Base-by-base conservation (phyloP, 495 filamentous ascomycete species). In the Jackrogersella multiformis region DNA sequence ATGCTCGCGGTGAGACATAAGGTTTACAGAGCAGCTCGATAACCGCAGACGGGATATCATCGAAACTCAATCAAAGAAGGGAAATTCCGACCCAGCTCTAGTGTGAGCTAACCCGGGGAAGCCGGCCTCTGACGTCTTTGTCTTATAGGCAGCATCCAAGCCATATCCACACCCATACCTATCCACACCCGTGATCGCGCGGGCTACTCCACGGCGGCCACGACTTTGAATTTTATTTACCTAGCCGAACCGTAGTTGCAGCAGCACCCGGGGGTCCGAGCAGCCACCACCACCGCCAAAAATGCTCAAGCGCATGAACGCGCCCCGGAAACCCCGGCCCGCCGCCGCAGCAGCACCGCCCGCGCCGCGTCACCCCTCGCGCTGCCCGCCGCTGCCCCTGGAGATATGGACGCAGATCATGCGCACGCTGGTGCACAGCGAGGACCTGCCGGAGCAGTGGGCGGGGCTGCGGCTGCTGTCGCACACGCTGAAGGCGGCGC, bases 341-440 rank as follows among this genome's bases (percentile, higher is more conserved):
- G 18, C 28, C 23, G 28, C 49, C 6, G 8, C 36, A 9, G 18
- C 57, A 18, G 23, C 30, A 3, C 20, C 30, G 13, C 23, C 13
- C 46, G 20, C 46, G 6, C n/a, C 34, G 13, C 35, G n/a, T n/a
- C n/a, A n/a, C n/a, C n/a, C 26, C 2, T 56, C 51, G 24, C 64
- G 42, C 4, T 67, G 64, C n/a, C 64, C 64, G 24, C 64, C 64
- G 4, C 52, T 67, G 10, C 64, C 64, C 2, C 41, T 67, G 7
- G 64, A 67, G 44, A 61, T 67, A 42, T 67, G 64, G 64, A 67
- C 64, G 4, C 52, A 67, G 51, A 56, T 67, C 26, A 61, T 67
- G 64, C 64, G 56, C 8, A 30, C 24, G 4, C 16, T 67, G 0
- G 57, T 67, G 5, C 44, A 56, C 44, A 23, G 34, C 51, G 51